Percentiles rank a stretch among this genome's conserved stretches.
Evolutionary conservation across 495 filamentous ascomycete species (phyloP).

Genomic region (Aspergillus leporis): DNA sequence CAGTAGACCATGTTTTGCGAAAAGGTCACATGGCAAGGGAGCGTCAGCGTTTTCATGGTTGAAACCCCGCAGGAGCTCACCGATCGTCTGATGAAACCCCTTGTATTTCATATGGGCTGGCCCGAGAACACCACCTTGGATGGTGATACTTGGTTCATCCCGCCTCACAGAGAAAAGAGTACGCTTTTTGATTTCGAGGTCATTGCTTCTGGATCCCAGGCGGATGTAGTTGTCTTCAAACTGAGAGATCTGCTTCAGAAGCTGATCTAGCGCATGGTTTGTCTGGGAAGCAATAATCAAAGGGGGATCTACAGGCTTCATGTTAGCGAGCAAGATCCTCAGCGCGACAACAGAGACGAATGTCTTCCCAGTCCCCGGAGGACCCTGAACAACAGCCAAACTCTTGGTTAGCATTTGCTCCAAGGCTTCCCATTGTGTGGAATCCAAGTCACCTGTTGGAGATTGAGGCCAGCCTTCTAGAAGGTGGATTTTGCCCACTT

Average conservation of each 20-base stretch:
- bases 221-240: constrained; percentile 72
- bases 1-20: constrained; percentile 58
- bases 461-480: constrained; percentile 50
- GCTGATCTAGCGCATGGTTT: constrained; percentile 90
- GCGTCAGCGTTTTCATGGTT: constrained; percentile 25
- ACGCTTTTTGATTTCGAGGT: constrained; percentile 62
- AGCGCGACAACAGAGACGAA: constrained; percentile 73
- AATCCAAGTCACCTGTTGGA: constrained; percentile 58
- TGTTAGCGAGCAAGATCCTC: constrained; percentile 64
- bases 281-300: constrained; percentile 84
- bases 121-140: constrained; percentile 34
- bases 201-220: constrained; percentile 74
- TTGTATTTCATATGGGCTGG: constrained; percentile 43
- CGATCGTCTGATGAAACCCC: constrained; percentile 46
- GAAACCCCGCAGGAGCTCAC: constrained; percentile 48
- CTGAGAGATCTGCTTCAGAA: constrained; percentile 65
- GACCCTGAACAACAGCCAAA: constrained; percentile 83
- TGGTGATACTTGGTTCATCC: constrained; percentile 16
- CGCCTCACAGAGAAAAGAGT: constrained; percentile 64
- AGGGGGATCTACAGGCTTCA: constrained; percentile 60
- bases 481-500: constrained; percentile 42
- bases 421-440: constrained; percentile 68
- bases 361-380: constrained; percentile 90
- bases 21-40: constrained; percentile 27
- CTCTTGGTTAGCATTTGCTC: constrained; percentile 69